These are phyloP conservation scores for Schoenoplectus tabernaemontani DNA, from an alignment of 202 grass and related monocot species.

Conservation along the genomic window DNA sequence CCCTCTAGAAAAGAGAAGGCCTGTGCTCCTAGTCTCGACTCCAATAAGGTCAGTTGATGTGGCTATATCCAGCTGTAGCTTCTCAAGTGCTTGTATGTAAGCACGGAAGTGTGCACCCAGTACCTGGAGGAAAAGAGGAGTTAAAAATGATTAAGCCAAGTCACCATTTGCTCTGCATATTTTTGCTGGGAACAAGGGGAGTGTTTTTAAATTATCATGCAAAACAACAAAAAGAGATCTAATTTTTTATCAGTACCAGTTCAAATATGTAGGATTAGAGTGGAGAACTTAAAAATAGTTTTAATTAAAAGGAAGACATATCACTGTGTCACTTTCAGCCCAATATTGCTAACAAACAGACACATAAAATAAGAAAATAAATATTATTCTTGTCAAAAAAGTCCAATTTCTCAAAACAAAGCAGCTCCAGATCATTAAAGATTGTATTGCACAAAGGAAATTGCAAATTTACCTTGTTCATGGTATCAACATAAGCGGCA, in stretches of 20 bases:
- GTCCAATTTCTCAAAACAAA: not conserved
- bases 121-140: conserved; percentile 40
- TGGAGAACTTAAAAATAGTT: not conserved
- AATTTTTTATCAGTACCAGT: not conserved
- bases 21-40: conserved; percentile 78
- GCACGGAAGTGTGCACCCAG: conserved; percentile 93
- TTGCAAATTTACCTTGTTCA: conserved; percentile 82
- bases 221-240: not conserved
- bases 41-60: conserved; percentile 90
- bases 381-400: not conserved
- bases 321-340: not conserved
- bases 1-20: conserved; percentile 83
- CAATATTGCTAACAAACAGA: not conserved
- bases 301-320: not conserved
- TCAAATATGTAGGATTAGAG: not conserved
- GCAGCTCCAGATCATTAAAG: not conserved
- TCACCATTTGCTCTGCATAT: not conserved
- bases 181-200: not conserved
- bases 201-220: not conserved
- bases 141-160: not conserved
- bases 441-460: not conserved
- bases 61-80: conserved; percentile 91
- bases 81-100: conserved; percentile 97
- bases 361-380: not conserved
- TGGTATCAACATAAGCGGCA: conserved; percentile 90